Conservation (phyloP, 805 yeast genomes). For the Wickerhamomyces canadensis region DNA sequence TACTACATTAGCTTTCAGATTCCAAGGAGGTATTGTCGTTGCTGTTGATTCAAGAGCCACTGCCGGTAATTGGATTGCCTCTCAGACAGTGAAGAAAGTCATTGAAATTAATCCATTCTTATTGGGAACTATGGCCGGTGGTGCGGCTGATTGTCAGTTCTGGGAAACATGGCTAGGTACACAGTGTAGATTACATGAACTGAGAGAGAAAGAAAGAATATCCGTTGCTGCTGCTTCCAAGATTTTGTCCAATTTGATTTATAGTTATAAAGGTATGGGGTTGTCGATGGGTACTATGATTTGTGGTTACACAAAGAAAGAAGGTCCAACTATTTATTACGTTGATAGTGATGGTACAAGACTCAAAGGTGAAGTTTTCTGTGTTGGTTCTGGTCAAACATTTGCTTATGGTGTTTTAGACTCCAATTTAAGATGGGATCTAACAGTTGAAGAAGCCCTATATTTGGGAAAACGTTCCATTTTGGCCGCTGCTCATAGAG, state of each 20-base stretch:
- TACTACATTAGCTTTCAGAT: conserved; percentile 95
- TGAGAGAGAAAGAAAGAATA: conserved; percentile 90
- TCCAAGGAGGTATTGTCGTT: conserved; percentile 90
- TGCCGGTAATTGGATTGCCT: conserved; percentile 96
- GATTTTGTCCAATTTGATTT: conserved; percentile 84
- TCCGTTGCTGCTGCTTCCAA: conserved; percentile 96
- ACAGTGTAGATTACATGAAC: conserved; percentile 91
- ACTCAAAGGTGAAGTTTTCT: conserved; percentile 87
- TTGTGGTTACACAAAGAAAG: conserved; percentile 93
- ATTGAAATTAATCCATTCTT: conserved; percentile 93
- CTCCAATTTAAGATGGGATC: conserved; percentile 87
- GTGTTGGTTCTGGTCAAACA: conserved; percentile 99
- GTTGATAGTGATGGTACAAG: conserved; percentile 98
- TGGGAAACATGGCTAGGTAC: conserved; percentile 99
- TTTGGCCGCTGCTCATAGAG: conserved; percentile 97
- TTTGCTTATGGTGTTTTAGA: conserved; percentile 98
- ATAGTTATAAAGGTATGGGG: conserved; percentile 96
- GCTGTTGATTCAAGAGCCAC: conserved; percentile 99
- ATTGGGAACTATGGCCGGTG: conserved; percentile 98
- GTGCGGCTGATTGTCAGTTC: conserved; percentile 98
- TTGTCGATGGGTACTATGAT: conserved; percentile 99
- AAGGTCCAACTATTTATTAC: conserved; percentile 92
- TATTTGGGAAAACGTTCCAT: conserved; percentile 93
- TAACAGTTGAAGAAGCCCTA: conserved; percentile 88
- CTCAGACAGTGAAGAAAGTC: conserved; percentile 96